Evolutionary conservation across 305 asterid genomes (phyloP), one percentile per base, ranked within the genome.

Genomic region (Fraxinus baroniana): DNA sequence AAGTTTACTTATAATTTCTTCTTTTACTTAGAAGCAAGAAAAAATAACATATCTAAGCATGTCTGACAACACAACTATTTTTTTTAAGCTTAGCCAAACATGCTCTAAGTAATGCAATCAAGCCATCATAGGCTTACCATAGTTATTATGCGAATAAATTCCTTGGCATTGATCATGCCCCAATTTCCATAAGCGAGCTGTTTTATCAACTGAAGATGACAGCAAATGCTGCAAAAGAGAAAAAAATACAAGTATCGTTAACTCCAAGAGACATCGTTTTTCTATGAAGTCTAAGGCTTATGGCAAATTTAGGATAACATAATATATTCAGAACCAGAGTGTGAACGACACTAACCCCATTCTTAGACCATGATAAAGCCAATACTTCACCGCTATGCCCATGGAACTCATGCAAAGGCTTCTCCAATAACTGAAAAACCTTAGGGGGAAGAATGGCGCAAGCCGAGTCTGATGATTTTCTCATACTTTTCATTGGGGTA

Each of bases 101-200:
- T 1, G 12, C 66, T 55, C 26, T 55, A 78, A 24, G 44, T 30
- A 60, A 74, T 46, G 44, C 33, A 44, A 77, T 33, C 41, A 30
- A 35, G 72, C n/a, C n/a, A 52, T 28, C 37, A 79, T n/a, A 46
- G 24, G 81, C 81, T 84, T 85, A 91, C 98, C 98, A 82, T 89
- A 94, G 78, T 90, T 93, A 80, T 90, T 94, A 86, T 94, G 98
- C 4, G 88, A 86, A 86, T 88, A 94, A 66, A 91, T 83, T 73
- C 90, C 93, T 4, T 82, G 88, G 86, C 97, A 94, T 46, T 86
- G 83, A 79, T 93, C 96, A 39, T 85, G 75, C n/a, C 95, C 98
- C 71, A 94, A 84, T 91, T 85, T 85, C 98, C 98, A 94, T 87
- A 94, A 68, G 7, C 97, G 97, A 82, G 93, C 97, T 74, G 98